These are phyloP conservation scores for Limnomonas spitsbergensis DNA, from an alignment of 139 green algal species.

Conservation along the genomic window DNA sequence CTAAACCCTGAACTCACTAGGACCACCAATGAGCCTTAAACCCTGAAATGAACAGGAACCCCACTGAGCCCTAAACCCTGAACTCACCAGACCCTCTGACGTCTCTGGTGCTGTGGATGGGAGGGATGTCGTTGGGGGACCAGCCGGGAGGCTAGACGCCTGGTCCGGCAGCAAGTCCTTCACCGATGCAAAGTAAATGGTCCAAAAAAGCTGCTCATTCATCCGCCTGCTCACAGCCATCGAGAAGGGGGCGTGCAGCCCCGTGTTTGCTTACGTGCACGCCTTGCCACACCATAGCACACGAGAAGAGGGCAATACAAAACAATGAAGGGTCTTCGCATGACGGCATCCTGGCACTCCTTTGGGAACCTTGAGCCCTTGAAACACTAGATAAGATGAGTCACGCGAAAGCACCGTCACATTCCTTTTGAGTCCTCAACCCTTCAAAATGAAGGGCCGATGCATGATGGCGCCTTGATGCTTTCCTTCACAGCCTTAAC, in stretches of 20 bases:
- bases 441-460: background rate
- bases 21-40: too few relatives aligned
- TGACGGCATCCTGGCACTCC: background rate
- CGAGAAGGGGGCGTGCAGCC: background rate
- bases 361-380: background rate
- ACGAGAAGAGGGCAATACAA: background rate
- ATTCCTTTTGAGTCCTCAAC: background rate
- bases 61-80: too few relatives aligned
- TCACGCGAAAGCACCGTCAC: too few relatives aligned
- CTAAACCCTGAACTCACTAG: too few relatives aligned
- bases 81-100: too few relatives aligned
- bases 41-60: too few relatives aligned
- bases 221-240: background rate
- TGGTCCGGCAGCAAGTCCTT: background rate
- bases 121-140: too few relatives aligned
- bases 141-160: background rate
- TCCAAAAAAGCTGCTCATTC: conserved; percentile 1
- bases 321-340: background rate
- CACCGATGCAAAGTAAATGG: conserved; percentile 1
- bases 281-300: background rate
- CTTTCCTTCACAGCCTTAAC: background rate
- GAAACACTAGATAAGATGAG: too few relatives aligned
- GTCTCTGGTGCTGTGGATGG: too few relatives aligned
- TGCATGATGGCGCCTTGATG: background rate
- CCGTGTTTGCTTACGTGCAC: background rate